Base-by-base conservation (phyloP, 108 stramenopile species). In the Stephanodiscus minutulus region DNA sequence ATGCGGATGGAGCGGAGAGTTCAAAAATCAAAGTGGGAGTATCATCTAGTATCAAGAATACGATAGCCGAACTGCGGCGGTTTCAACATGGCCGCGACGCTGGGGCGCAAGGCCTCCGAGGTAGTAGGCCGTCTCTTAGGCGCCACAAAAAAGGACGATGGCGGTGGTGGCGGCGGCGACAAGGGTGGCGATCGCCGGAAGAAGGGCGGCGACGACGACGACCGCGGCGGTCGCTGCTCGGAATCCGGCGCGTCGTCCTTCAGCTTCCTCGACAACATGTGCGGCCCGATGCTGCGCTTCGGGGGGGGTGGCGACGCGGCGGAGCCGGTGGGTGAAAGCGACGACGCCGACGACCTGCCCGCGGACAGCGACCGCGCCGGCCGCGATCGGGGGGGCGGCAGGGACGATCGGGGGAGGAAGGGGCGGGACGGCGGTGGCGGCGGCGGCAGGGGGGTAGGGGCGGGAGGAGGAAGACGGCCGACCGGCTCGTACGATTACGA, bases 251-350 rank as follows among this genome's bases (percentile, higher is more conserved):
- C 28, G 10, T 2, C 50, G 2, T 41, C 73, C 1, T 79, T 71
- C 33, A 61, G 71, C 5, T 79, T 72, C 62, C 35, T 79, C 39
- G 78, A 79, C 47, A 79, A 50, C 59, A 72, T 79, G 78, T 79
- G 78, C 67, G 78, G 78, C 22, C 78, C 77, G 18, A 67, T 79
- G 35, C 54, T 79, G 50, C 48, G 48, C 7, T 70, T 66, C 47
- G 62, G 68, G 10, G n/a, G 36, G 12, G 28, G 11, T 58, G 74
- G 33, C 57, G 39, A 70, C 5, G 57, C 47, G 18, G 61, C 37
- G 20, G 27, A 17, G 20, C 29, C 27, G 37, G 49, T 11, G n/a
- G 57, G 33, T 5, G 57, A 35, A 7, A 58, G 57, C 57, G 54
- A 60, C 15, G 71, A 68, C 21, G 66, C 67, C 10, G 78, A 79